Evolutionary conservation across 2,329 filamentous ascomycete genomes (phyloP).

Genomic region (Penicillium sp.): DNA sequence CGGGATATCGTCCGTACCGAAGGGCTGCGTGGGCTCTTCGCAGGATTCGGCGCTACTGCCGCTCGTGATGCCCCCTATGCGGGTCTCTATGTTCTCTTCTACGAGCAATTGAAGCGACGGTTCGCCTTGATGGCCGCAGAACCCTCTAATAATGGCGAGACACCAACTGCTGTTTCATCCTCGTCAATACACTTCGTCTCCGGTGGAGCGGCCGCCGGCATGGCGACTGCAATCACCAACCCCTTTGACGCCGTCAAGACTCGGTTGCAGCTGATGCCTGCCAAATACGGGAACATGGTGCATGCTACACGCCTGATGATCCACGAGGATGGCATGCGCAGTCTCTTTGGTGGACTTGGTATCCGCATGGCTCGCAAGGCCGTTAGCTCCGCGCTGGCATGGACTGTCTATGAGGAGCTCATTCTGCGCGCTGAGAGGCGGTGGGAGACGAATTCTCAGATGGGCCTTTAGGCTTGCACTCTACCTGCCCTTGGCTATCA

Average conservation of each 20-base stretch:
- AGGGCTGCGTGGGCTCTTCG: constrained; percentile 82
- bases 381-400: constrained; percentile 88
- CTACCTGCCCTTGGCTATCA: background rate
- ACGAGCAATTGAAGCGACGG: constrained; percentile 61
- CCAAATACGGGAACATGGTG: constrained; percentile 77
- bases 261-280: constrained; percentile 83
- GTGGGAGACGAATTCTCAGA: constrained; percentile 35
- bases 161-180: constrained; percentile 28
- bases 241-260: constrained; percentile 98
- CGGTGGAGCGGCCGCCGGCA: constrained; percentile 74
- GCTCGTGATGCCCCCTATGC: constrained; percentile 95
- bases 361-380: constrained; percentile 89
- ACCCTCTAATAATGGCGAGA: constrained; percentile 17
- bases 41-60: constrained; percentile 90
- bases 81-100: constrained; percentile 89
- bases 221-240: constrained; percentile 87
- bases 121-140: constrained; percentile 29
- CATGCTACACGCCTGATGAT: constrained; percentile 77
- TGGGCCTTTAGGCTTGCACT: constrained; percentile 16
- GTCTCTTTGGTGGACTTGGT: constrained; percentile 81
- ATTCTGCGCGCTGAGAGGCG: constrained; percentile 67
- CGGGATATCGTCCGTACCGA: constrained; percentile 71
- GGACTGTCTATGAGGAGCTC: constrained; percentile 95
- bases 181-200: constrained; percentile 78
- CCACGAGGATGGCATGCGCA: constrained; percentile 72